A percentile compares a stretch with the other conserved stretches of the same genome.
These are phyloP conservation scores for Tetrahymena elliotti DNA, from an alignment of 73 alveolate species.

Conservation along the genomic window DNA sequence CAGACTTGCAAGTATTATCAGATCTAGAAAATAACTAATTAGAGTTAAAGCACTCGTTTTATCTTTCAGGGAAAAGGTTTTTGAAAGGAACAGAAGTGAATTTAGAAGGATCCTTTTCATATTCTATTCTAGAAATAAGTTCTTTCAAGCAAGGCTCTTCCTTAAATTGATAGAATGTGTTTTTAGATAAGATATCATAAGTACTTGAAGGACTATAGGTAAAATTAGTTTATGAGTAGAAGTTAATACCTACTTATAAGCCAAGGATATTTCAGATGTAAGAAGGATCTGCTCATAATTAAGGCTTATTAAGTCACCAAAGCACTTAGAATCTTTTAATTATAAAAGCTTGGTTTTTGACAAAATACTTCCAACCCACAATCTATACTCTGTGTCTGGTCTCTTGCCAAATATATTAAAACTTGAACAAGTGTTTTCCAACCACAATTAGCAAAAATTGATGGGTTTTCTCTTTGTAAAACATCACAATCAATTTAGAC, in stretches of 20 bases:
- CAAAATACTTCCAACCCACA: constrained; percentile 20
- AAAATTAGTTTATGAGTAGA: constrained; percentile 20
- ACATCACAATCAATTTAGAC: constrained; percentile 35
- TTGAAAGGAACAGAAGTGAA: constrained; percentile 2
- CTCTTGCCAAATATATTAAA: constrained; percentile 14
- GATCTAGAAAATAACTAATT: constrained; percentile 8
- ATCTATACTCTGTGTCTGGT: constrained; percentile 31
- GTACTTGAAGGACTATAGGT: constrained; percentile 16
- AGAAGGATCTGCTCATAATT: constrained; percentile 23
- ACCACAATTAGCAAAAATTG: constrained; percentile 29
- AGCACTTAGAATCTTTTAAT: constrained; percentile 16
- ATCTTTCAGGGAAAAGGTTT: not conserved
- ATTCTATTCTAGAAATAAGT: constrained; percentile 7
- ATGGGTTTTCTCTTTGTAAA: constrained; percentile 6
- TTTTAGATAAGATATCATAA: constrained; percentile 19
- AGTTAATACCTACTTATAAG: constrained; percentile 25
- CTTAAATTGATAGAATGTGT: constrained; percentile 13
- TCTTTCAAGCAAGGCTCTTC: constrained; percentile 23
- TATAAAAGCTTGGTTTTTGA: constrained; percentile 7
- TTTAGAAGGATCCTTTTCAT: constrained; percentile 8
- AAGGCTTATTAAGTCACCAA: constrained; percentile 26
- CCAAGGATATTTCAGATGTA: constrained; percentile 1
- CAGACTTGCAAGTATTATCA: not conserved
- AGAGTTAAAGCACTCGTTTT: not conserved
- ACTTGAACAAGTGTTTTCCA: constrained; percentile 34